Base-by-base conservation (phyloP, 2,329 filamentous ascomycete genomes). In the Aureobasidium sp. region DNA sequence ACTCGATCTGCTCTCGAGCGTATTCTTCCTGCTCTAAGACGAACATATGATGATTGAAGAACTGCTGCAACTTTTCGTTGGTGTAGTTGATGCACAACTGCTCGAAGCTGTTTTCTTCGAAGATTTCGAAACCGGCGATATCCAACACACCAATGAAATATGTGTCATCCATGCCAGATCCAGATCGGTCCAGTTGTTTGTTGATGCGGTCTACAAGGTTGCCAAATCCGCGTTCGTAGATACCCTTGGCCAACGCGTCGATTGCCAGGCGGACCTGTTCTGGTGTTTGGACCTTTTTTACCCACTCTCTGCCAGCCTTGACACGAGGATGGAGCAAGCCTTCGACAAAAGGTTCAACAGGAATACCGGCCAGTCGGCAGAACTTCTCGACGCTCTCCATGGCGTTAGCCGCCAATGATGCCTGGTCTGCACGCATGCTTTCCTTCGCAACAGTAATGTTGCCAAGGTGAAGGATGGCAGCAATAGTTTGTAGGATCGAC, bases 11-110 rank as follows among this genome's bases (percentile, higher is more conserved):
- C 72, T 99, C 94, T 51, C 93, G 82, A 9, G 94, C 92, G 73
- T 99, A 99, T 73, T 99, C 94, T 74, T 99, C 94, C 71, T 99
- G 94, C 73, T 99, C 94, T 8, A 99, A 81, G 10, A 99, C 94
- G 71, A 99, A 99, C 94, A 99, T 99, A 78, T 99, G 95, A 72
- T 99, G 94, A 70, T 99, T 99, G 83, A 99, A 99, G 75, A 99
- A 99, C 68, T 99, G 94, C 71, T 99, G 94, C 7, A 99, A 84
- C 74, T 97, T 99, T 75, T 99, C 94, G 76, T 99, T 99, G 64
- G 95, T 97, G 76, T 99, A 99, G 76, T 99, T 99, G 82, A 99
- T 99, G 79, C 94, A 99, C 6, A 99, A 82, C 74, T 99, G 94
- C 74, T 99, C 94, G 70, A 99, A 99, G 78, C 93, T 97, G 78